A percentile compares a stretch with the other conserved stretches of the same genome.
These are phyloP conservation scores for Barnettozyma vustinii DNA, from an alignment of 805 yeast species.

Conservation along the genomic window DNA sequence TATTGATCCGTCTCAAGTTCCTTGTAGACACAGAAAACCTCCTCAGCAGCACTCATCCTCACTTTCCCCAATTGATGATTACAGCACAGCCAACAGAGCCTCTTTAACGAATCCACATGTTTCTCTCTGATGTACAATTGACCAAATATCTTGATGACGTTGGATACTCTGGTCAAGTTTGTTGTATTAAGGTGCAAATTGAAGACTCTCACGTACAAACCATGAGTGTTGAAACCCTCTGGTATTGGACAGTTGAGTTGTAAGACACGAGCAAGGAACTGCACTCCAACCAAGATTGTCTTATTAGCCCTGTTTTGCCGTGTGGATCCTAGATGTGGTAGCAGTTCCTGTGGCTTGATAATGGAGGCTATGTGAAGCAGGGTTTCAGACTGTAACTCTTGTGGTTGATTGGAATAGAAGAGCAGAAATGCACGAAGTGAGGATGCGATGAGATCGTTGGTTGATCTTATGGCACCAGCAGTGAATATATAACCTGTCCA, in stretches of 20 bases:
- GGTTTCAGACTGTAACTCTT: constrained; percentile 9
- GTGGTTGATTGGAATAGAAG: constrained; percentile 20
- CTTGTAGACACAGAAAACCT: constrained; percentile 33
- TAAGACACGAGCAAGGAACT: constrained; percentile 20
- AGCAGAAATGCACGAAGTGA: constrained; percentile 36
- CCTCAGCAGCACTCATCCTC: constrained; percentile 36
- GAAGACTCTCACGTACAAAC: constrained; percentile 42
- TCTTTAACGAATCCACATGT: constrained; percentile 14
- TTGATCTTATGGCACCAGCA: constrained; percentile 52
- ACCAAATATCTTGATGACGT: constrained; percentile 41
- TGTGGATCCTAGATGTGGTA: not conserved
- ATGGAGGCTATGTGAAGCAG: constrained; percentile 25
- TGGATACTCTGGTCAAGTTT: constrained; percentile 31
- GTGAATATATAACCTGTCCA: constrained; percentile 53
- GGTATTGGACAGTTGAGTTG: constrained; percentile 20
- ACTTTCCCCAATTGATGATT: constrained; percentile 30
- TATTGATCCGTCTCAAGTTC: constrained; percentile 28
- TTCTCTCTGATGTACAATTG: constrained; percentile 26
- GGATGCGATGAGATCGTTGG: constrained; percentile 37
- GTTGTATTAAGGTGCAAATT: constrained; percentile 52
- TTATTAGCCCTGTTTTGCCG: constrained; percentile 15
- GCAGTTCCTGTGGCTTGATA: constrained; percentile 20
- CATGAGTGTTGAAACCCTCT: constrained; percentile 21
- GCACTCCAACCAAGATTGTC: constrained; percentile 20
- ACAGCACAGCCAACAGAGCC: constrained; percentile 27